Percentiles rank a stretch among this genome's conserved stretches.
Evolutionary conservation across 805 yeast species (phyloP).

Genomic region (Cyberlindnera veronae): DNA sequence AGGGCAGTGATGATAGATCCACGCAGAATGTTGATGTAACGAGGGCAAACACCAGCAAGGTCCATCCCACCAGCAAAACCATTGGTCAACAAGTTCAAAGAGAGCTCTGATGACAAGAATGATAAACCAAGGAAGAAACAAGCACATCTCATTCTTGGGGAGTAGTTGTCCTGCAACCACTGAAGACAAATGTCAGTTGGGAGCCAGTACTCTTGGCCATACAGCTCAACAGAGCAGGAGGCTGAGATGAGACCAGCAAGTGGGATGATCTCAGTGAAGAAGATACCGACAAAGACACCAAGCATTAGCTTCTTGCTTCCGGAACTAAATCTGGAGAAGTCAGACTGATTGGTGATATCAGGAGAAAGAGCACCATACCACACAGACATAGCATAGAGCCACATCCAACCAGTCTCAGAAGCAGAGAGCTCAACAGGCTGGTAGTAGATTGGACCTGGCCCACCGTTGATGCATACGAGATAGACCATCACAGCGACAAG

Average conservation of each 20-base stretch:
- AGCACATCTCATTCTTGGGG: constrained; percentile 36
- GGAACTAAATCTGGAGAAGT: constrained; percentile 38
- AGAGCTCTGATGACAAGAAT: constrained; percentile 34
- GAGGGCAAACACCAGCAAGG: constrained; percentile 22
- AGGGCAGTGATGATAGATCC: constrained; percentile 35
- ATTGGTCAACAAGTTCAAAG: constrained; percentile 35
- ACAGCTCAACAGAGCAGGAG: constrained; percentile 31
- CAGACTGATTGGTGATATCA: constrained; percentile 39
- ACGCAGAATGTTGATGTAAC: constrained; percentile 20
- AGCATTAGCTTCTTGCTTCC: constrained; percentile 25
- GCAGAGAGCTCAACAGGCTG: constrained; percentile 24
- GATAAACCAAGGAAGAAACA: constrained; percentile 38
- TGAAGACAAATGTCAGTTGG: constrained; percentile 36
- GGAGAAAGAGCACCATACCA: constrained; percentile 40
- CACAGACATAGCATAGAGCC: constrained; percentile 37
- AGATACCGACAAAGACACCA: constrained; percentile 33
- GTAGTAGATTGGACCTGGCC: constrained; percentile 33
- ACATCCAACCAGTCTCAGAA: constrained; percentile 36
- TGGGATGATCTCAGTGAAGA: constrained; percentile 38
- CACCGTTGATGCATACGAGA: constrained; percentile 31
- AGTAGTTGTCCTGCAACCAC: constrained; percentile 37
- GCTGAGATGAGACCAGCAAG: constrained; percentile 38
- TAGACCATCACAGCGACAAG: constrained; percentile 40
- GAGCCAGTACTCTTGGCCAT: constrained; percentile 36
- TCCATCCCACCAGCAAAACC: constrained; percentile 34